These are phyloP conservation scores for Parathielavia hyrcaniae DNA, from an alignment of 495 filamentous ascomycete species.

Conservation along the genomic window DNA sequence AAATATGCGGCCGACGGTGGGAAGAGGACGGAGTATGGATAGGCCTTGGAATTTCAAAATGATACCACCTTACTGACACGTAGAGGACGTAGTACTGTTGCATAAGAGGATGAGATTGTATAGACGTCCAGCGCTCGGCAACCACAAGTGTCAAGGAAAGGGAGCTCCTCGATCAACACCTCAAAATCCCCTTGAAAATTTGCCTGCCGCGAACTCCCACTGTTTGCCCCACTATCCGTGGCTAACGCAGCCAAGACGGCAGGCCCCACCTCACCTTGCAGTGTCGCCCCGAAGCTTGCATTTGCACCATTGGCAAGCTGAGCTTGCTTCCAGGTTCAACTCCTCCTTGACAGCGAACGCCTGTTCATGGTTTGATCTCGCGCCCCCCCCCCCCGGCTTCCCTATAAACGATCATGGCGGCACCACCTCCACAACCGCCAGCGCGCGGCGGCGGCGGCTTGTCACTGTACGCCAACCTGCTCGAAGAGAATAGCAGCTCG, in stretches of 20 bases:
- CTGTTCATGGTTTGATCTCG: not conserved
- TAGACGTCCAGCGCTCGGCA: too few relatives aligned
- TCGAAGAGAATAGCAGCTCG: slow-evolving; percentile 43
- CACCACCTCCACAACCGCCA: slow-evolving; percentile 21
- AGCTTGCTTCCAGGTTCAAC: slow-evolving; percentile 9
- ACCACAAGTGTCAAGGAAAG: too few relatives aligned
- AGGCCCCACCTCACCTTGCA: not conserved
- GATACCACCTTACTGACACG: too few relatives aligned
- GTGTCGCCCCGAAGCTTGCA: not conserved
- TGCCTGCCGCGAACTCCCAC: too few relatives aligned
- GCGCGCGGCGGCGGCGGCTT: slow-evolving; percentile 38
- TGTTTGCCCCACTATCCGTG: too few relatives aligned
- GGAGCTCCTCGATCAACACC: too few relatives aligned
- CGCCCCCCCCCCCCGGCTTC: not conserved
- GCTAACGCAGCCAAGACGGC: not conserved
- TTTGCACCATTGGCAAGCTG: slow-evolving; percentile 17
- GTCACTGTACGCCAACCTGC: slow-evolving; percentile 54
- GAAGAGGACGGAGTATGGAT: too few relatives aligned
- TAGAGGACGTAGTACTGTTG: too few relatives aligned
- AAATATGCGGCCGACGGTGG: too few relatives aligned
- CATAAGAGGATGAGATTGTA: too few relatives aligned
- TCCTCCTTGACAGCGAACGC: not conserved
- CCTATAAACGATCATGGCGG: slow-evolving; percentile 8
- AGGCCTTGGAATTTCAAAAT: too few relatives aligned
- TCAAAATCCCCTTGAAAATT: too few relatives aligned